Conservation (phyloP, 2,329 filamentous ascomycete species). For the Plectosphaerella cucumerina region DNA sequence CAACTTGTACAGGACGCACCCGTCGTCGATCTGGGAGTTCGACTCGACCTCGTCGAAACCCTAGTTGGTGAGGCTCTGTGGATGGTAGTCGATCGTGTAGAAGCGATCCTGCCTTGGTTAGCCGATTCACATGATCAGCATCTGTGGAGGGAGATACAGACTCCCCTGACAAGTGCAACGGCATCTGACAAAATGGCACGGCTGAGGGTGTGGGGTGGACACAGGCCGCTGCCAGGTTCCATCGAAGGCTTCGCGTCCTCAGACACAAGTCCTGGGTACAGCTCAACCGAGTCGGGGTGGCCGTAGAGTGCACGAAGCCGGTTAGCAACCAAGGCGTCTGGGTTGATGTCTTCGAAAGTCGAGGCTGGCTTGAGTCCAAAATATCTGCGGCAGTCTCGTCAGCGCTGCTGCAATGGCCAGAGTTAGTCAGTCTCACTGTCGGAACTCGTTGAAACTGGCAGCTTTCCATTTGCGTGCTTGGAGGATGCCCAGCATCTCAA, state of each 20-base stretch:
- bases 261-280: slow-evolving; percentile 47
- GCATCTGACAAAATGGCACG: slow-evolving; percentile 59
- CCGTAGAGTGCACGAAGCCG: slow-evolving; percentile 50
- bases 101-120: slow-evolving; percentile 44
- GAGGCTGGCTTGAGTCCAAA: slow-evolving; percentile 52
- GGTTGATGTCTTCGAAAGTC: slow-evolving; percentile 56
- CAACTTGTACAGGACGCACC: slow-evolving; percentile 64
- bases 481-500: slow-evolving; percentile 57
- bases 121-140: neutral
- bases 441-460: slow-evolving; percentile 58
- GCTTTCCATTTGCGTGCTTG: slow-evolving; percentile 55
- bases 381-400: slow-evolving; percentile 24
- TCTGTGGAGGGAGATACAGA: neutral
- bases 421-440: slow-evolving; percentile 26
- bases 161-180: slow-evolving; percentile 55
- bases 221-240: slow-evolving; percentile 40
- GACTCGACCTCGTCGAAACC: slow-evolving; percentile 41
- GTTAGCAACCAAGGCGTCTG: slow-evolving; percentile 47
- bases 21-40: slow-evolving; percentile 44
- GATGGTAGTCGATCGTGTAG: slow-evolving; percentile 57
- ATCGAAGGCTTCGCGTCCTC: slow-evolving; percentile 45
- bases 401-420: neutral
- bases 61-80: slow-evolving; percentile 64
- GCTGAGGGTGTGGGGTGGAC: slow-evolving; percentile 38
- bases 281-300: slow-evolving; percentile 56